These are phyloP conservation scores for Rehmannia glutinosa DNA, from an alignment of 257 asterid genomes.

Conservation along the genomic window DNA sequence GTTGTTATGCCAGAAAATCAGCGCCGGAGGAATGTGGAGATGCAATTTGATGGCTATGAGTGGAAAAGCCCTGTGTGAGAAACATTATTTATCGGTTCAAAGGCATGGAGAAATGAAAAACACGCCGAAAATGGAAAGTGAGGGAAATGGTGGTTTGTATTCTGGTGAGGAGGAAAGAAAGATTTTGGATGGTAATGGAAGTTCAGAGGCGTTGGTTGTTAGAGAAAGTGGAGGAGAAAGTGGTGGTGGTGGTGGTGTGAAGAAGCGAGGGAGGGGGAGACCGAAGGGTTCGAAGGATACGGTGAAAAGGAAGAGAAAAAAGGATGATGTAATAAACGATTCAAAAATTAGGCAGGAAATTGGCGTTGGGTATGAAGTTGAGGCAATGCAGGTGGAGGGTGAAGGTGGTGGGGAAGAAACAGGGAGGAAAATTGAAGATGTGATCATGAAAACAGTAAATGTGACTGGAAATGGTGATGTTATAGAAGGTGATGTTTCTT, in stretches of 20 bases:
- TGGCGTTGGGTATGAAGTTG: slow-evolving; percentile 5
- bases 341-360: background rate
- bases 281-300: slow-evolving; percentile 36
- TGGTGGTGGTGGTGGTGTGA: background rate
- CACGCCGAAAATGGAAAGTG: background rate
- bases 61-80: slow-evolving; percentile 28
- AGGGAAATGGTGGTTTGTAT: background rate
- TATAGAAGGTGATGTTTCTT: no score
- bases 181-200: no score
- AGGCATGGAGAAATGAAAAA: background rate
- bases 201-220: no score
- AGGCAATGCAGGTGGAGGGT: slow-evolving; percentile 14
- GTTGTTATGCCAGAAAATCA: slow-evolving; percentile 15
- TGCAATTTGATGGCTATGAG: slow-evolving; percentile 26
- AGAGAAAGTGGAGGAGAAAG: background rate
- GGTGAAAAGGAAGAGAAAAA: no score
- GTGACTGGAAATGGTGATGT: no score
- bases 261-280: slow-evolving; percentile 20
- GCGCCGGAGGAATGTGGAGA: slow-evolving; percentile 26
- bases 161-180: no score
- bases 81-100: background rate
- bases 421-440: background rate
- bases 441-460: no score
- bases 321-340: no score
- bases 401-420: slow-evolving; percentile 11